These are phyloP conservation scores for Amanita polypyramis DNA, from an alignment of 768 basidiomycete genomes.

Conservation along the genomic window DNA sequence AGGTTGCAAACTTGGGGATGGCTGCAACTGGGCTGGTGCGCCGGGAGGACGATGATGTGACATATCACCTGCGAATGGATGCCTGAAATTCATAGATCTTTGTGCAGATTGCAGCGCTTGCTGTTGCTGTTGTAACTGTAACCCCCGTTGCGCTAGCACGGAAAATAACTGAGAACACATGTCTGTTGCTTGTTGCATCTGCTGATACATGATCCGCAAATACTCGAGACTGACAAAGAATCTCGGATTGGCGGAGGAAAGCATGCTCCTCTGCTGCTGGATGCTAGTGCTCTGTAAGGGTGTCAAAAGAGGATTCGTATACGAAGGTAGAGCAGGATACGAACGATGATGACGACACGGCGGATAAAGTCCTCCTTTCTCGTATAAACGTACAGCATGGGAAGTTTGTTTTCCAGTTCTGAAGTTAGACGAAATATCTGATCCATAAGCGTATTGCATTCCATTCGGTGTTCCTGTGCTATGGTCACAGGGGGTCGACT, in stretches of 20 bases:
- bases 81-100: conserved; percentile 8
- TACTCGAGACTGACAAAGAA: conserved; percentile 27
- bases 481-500: conserved; percentile 26
- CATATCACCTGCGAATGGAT: conserved; percentile 9
- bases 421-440: conserved; percentile 30
- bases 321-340: conserved; percentile 14
- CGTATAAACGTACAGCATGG: conserved; percentile 32
- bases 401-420: conserved; percentile 43
- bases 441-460: conserved; percentile 42
- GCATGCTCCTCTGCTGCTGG: conserved; percentile 29
- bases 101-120: conserved; percentile 3
- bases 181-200: conserved; percentile 31
- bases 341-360: conserved; percentile 44
- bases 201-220: conserved; percentile 33
- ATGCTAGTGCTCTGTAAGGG: conserved; percentile 32
- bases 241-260: conserved; percentile 28
- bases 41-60: background rate
- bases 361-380: conserved; percentile 38
- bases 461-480: conserved; percentile 41
- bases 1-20: conserved; percentile 5
- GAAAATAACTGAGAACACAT: conserved; percentile 22
- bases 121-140: conserved; percentile 9
- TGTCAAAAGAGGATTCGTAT: conserved; percentile 4
- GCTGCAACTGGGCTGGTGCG: background rate
- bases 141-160: conserved; percentile 9